These are phyloP conservation scores for Aristolochia fimbriata DNA, from an alignment of 164 flowering plant genomes.

Conservation along the genomic window DNA sequence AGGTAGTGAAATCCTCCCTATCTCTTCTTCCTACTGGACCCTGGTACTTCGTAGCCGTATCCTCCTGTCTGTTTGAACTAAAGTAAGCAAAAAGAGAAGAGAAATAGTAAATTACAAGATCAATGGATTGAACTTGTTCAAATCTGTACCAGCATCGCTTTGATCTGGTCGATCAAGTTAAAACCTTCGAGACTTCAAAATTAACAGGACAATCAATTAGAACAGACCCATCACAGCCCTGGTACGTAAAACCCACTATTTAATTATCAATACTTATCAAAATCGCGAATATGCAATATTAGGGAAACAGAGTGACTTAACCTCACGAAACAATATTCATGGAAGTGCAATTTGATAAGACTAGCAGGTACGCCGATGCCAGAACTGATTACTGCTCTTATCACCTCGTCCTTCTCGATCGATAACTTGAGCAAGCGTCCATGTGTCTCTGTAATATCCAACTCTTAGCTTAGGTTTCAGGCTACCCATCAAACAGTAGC, in stretches of 20 bases:
- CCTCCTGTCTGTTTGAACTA: slow-evolving; percentile 9
- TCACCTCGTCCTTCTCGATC: slow-evolving; percentile 1
- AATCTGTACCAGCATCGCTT: too few relatives aligned
- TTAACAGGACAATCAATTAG: too few relatives aligned
- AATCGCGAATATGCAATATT: too few relatives aligned
- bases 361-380: slow-evolving; percentile 5
- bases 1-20: slow-evolving; percentile 12
- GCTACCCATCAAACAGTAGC: not conserved
- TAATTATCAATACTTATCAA: too few relatives aligned
- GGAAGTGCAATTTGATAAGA: slow-evolving; percentile 12
- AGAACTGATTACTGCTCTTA: not conserved
- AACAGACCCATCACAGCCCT: too few relatives aligned
- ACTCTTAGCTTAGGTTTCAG: slow-evolving; percentile 1
- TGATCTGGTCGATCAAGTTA: too few relatives aligned
- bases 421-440: slow-evolving; percentile 4
- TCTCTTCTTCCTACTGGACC: slow-evolving; percentile 15
- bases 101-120: too few relatives aligned
- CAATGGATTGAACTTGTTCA: too few relatives aligned
- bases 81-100: not conserved
- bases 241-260: too few relatives aligned
- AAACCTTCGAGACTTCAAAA: too few relatives aligned
- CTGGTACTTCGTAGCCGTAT: slow-evolving; percentile 1
- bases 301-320: not conserved
- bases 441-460: slow-evolving; percentile 5
- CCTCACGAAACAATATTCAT: slow-evolving; percentile 14